phyloP scores from a whole-genome alignment of 2,329 filamentous ascomycete species.

The Neofusicoccum sp. region DNA sequence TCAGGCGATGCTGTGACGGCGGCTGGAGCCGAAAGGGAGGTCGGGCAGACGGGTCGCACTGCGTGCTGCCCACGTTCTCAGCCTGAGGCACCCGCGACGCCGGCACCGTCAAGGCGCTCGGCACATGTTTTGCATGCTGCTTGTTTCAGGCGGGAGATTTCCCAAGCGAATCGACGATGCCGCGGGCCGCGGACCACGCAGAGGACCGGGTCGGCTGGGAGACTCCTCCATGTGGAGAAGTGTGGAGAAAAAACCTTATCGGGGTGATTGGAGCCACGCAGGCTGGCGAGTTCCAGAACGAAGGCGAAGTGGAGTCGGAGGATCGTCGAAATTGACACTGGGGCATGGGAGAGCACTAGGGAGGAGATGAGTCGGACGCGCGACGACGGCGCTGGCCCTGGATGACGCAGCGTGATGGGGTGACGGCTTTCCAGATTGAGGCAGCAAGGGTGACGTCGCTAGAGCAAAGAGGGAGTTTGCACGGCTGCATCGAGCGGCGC shows the following conservation, averaged over 20 bases:
- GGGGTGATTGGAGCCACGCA: conserved; percentile 17
- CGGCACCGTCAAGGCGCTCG: background rate
- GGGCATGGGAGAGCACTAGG: background rate
- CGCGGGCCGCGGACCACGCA: conserved; percentile 9
- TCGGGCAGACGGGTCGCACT: conserved; percentile 4
- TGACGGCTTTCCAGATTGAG: conserved; percentile 4
- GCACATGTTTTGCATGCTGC: conserved; percentile 8
- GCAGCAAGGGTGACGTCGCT: conserved; percentile 6
- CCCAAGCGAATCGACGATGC: conserved; percentile 7
- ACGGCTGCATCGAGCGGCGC: background rate
- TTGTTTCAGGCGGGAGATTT: conserved; percentile 15
- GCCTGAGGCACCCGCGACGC: conserved; percentile 16
- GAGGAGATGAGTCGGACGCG: too few species aligned
- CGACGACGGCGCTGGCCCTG: background rate
- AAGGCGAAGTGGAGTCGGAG: conserved; percentile 10
- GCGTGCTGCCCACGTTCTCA: conserved; percentile 19
- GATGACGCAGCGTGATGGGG: conserved; percentile 5
- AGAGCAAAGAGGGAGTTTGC: background rate
- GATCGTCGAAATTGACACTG: conserved; percentile 3
- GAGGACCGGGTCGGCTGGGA: background rate
- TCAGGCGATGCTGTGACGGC: conserved; percentile 14
- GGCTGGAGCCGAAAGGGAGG: conserved; percentile 2
- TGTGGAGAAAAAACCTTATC: conserved; percentile 12
- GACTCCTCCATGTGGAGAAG: background rate
- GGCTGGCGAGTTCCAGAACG: conserved; percentile 3